Base-by-base conservation (phyloP, 805 yeast genomes). In the Grigorovia transvaalensis region DNA sequence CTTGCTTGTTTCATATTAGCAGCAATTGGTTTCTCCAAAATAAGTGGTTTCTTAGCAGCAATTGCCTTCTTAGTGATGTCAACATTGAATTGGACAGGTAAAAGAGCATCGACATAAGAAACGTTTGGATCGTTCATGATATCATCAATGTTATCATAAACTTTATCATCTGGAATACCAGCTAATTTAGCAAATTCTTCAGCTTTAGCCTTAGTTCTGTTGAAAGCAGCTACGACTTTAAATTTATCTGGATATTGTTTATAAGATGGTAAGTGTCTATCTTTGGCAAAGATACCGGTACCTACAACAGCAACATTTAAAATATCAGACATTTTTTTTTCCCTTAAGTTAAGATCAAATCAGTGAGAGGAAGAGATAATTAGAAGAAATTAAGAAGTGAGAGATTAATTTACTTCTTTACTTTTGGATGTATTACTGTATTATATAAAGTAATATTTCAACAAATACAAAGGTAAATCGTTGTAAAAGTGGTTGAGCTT, bases 11-110 rank as follows among this genome's bases (percentile, higher is more conserved):
- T 78, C 60, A 91, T 67, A 54, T 78, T 82, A 43, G 96, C 95
- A 38, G 97, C 93, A 64, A 91, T 82, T 57, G 98, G 98, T 71
- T 91, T 91, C 67, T 91, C 98, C 61, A 91, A 69, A 42, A 80
- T 74, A 46, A 90, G 74, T 53, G 96, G 93, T 71, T 90, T 91
- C 49, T 81, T 79, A 59, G 85, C 77, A 48, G 78, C 75, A 51
- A 88, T 72, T 2, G 95, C 95, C 58, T 77, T 74, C 61, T 80
- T 74, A 38, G 89, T 84, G 2, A 82, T 82, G 43, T 74, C 80
- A 46, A 81, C 71, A 66, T 88, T 91, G 72, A 69, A 77, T 66
- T 88, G 91, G 1, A 83, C 96, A n/a, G 98, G 98, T 50, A 91
- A 76, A 55, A 90, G 74, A 2, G 88, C 95, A 64, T 91, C 97